Base-by-base conservation (phyloP, 768 basidiomycete genomes). In the Lyophyllum shimeji region DNA sequence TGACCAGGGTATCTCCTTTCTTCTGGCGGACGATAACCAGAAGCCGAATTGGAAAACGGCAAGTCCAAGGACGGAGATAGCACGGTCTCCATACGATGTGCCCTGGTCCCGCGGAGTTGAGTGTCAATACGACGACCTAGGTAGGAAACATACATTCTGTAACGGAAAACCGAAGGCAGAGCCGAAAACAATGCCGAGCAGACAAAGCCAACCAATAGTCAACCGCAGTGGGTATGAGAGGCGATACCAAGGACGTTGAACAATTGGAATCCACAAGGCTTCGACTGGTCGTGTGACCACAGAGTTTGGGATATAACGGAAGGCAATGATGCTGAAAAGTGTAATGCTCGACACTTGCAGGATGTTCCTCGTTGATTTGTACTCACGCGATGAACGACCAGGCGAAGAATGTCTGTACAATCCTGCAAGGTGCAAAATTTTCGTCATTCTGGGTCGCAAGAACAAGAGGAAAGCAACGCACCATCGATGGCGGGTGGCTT, bases 161-260 rank as follows among this genome's bases (percentile, higher is more conserved):
- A 88, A 79, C 23, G 76, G 72, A 73, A 93, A 90, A 9, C 93
- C 93, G 67, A 92, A 95, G 0, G 91, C 93, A 18, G 90, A 93
- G 27, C 93, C 93, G 56, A 95, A 88, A 46, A 93, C 76, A 54
- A 93, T 83, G 15, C 67, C 91, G 46, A 95, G 66, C 40, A 95
- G 82, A 57, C 82, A 83, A 21, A 90, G 67, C 89, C 90, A 93
- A 48, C 93, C 93, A 34, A 89, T 65, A 7, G 78, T 65, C 42
- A 91, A 75, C 17, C 91, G 80, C 52, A 78, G 60, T 24, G 63
- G 65, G 52, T 82, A 80, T 11, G 83, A 74, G 21, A 82, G 62
- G 40, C 64, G 76, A 70, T 84, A 87, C 78, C 83, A 94, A 6
- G 92, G 93, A 21, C 74, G 71, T 59, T 84, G 77, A 23, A 94